These are phyloP conservation scores for Ustilago curta DNA, from an alignment of 1,284 basidiomycete genomes.

Conservation along the genomic window DNA sequence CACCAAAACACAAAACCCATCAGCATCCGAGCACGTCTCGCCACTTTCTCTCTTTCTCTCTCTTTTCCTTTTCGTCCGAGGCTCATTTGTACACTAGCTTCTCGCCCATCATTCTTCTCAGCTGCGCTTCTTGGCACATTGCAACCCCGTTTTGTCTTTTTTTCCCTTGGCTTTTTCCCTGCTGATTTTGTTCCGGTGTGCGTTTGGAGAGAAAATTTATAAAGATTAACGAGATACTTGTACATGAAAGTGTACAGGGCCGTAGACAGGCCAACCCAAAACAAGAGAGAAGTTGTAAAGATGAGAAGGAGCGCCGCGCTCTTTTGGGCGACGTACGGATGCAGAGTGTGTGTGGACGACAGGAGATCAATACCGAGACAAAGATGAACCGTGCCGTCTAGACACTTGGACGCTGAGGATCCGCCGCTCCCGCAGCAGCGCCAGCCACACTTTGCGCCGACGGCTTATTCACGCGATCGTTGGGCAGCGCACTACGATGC, in stretches of 20 bases:
- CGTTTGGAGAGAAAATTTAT: too few species aligned
- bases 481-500: conserved; percentile 6
- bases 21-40: conserved; percentile 9
- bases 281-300: too few species aligned
- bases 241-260: conserved; percentile 24
- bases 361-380: background rate
- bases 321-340: background rate
- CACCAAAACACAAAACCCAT: background rate
- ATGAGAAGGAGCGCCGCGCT: too few species aligned
- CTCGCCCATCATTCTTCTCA: background rate
- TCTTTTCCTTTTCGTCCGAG: conserved; percentile 2
- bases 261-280: background rate
- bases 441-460: background rate
- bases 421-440: conserved; percentile 1
- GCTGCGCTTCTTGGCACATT: conserved; percentile 12
- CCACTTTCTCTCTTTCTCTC: too few species aligned
- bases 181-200: background rate
- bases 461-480: conserved; percentile 9
- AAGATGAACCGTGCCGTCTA: background rate
- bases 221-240: conserved; percentile 14
- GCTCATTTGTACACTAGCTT: conserved; percentile 44
- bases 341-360: background rate
- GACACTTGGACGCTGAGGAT: conserved; percentile 20
- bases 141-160: background rate
- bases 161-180: background rate